Evolutionary conservation across 768 basidiomycete species (phyloP).

Genomic region (Mycena pura): DNA sequence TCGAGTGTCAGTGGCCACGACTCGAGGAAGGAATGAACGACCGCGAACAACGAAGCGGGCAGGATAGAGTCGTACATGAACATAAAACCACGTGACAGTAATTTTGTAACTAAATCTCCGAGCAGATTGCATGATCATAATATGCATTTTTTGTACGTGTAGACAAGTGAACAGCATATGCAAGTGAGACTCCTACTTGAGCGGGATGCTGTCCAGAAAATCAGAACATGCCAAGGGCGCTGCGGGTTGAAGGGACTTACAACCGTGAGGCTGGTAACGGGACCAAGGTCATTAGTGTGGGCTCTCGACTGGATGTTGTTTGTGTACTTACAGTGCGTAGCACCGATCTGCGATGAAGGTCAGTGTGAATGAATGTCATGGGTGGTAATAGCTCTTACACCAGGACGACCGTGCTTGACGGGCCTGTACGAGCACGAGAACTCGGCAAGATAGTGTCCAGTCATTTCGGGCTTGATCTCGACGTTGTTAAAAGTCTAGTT

Average conservation of each 20-base stretch:
- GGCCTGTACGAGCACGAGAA: constrained; percentile 97
- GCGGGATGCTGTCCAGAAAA: constrained; percentile 72
- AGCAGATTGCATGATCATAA: constrained; percentile 25
- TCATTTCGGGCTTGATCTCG: constrained; percentile 99
- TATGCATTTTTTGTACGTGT: constrained; percentile 26
- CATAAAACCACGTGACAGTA: constrained; percentile 14
- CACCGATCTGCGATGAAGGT: constrained; percentile 71
- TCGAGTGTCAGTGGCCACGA: constrained; percentile 13
- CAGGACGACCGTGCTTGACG: constrained; percentile 99
- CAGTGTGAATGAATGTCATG: constrained; percentile 7
- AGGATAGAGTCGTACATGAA: constrained; percentile 1
- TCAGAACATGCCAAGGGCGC: constrained; percentile 23
- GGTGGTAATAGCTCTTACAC: constrained; percentile 71
- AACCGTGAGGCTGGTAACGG: constrained; percentile 72
- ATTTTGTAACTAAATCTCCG: not conserved
- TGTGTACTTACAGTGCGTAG: constrained; percentile 77
- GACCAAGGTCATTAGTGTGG: constrained; percentile 15
- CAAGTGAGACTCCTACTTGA: constrained; percentile 75
- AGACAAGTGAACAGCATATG: constrained; percentile 25
- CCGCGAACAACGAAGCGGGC: not conserved
- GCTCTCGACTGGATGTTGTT: not conserved
- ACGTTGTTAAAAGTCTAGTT: constrained; percentile 89
- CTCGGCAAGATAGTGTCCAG: constrained; percentile 98
- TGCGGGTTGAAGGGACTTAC: constrained; percentile 46
- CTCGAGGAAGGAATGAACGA: not conserved